Conservation (phyloP, 2,329 filamentous ascomycete genomes). For the Calycina herbarum region DNA sequence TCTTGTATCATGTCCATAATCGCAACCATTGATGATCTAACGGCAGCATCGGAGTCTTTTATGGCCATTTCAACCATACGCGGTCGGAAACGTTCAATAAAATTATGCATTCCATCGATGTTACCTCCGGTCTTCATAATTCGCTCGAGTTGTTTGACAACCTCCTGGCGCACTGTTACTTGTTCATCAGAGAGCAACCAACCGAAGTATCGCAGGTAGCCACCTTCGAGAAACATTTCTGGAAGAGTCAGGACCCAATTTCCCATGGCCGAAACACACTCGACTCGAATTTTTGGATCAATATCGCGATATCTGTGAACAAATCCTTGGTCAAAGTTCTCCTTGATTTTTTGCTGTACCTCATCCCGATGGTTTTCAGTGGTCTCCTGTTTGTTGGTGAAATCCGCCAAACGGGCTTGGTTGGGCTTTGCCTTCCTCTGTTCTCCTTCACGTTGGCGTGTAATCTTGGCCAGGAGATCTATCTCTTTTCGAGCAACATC, state of each 20-base stretch:
- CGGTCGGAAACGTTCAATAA: constrained; percentile 86
- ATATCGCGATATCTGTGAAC: constrained; percentile 95
- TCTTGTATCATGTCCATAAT: constrained; percentile 80
- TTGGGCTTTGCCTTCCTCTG: constrained; percentile 73
- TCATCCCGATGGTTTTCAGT: constrained; percentile 49
- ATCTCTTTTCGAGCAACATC: constrained; percentile 70
- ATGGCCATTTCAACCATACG: constrained; percentile 92
- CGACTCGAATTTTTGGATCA: constrained; percentile 82
- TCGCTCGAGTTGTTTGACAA: constrained; percentile 76
- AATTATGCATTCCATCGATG: constrained; percentile 75
- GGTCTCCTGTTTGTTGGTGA: constrained; percentile 67
- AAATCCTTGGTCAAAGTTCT: constrained; percentile 90
- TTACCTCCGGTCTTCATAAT: constrained; percentile 81
- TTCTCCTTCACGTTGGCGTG: constrained; percentile 77
- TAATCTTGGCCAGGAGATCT: constrained; percentile 70
- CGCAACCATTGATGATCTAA: constrained; percentile 78
- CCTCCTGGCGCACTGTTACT: constrained; percentile 75
- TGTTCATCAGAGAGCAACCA: constrained; percentile 90
- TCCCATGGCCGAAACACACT: constrained; percentile 84
- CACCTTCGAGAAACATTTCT: constrained; percentile 84
- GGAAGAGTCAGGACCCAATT: constrained; percentile 85
- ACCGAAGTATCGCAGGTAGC: constrained; percentile 88
- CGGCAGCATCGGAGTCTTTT: constrained; percentile 75
- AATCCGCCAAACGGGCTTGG: constrained; percentile 72
- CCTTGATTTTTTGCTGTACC: constrained; percentile 69